Evolutionary conservation across 257 asterid genomes (phyloP), one percentile per base, ranked within the genome.

Genomic region (Gynochthodes officinalis): DNA sequence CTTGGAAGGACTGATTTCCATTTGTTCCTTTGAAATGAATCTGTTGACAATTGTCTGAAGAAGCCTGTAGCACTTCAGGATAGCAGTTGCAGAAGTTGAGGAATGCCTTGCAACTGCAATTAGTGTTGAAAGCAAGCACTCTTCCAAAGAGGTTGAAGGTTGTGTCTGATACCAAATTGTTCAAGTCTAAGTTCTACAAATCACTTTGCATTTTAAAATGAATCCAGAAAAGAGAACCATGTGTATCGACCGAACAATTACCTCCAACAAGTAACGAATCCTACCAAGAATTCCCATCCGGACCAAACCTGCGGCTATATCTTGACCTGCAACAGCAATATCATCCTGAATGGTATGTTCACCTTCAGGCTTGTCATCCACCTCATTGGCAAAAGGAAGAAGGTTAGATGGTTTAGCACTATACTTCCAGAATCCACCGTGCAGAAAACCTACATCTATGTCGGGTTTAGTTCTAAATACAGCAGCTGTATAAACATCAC

Each of bases 351-450:
- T 95, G 60, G 99, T 90, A 63, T 53, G 86, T 75, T 85, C 97
- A 54, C 78, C 87, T 83, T 85, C 97, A 75, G 79, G 64, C 69
- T 80, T 74, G 39, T 85, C 84, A 72, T 69, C 83, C 69, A 64
- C 68, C 71, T 80, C 90, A 73, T 67, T 83, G 32, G 67, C 76
- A 46, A 73, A 79, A 75, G 61, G 75, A 80, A 84, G 65, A 70
- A 92, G 82, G 80, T 90, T 95, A 64, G 96, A 84, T 69, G 96
- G 91, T 71, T 92, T 95, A 32, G 94, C 73, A 75, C 82, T 95
- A 82, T 92, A 95, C 93, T 95, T 95, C 99, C 99, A 95, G 82
- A 89, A 92, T 72, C 99, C 97, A 80, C 99, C 99, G 57, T 85
- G 87, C 73, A 95, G 90, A 81, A 92, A 95, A 72, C 99, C 97